Evolutionary conservation across 192 early-diverging fungal genomes (phyloP), one percentile per base, ranked within the genome.

Genomic region (Coemansia reversa): DNA sequence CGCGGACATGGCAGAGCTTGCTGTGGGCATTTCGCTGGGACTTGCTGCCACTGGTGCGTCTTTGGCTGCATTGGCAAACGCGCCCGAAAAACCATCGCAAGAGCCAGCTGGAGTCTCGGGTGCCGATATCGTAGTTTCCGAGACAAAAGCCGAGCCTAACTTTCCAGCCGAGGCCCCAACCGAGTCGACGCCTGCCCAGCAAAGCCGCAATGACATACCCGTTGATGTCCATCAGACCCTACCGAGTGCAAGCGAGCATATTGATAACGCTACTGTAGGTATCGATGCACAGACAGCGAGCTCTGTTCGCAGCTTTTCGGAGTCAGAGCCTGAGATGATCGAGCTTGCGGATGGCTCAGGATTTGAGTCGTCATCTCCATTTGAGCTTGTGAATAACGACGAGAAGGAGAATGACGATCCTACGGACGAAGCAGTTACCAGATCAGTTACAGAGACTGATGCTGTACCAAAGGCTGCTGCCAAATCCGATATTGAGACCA

Each of bases 311-410:
- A 63, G 62, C 32, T n/a, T 45, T 42, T 51, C 60, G 1, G 61
- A 32, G 19, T 62, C 67, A 18, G 67, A 69, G 19, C 67, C 60
- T 1, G 67, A 69, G 28, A 23, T 56, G 8, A 33, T 63, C 11
- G 67, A 69, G 39, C 42, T 35, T 30, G 55, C 45, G 53, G 50
- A 69, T 24, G 61, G 33, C 22, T 56, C 48, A 14, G 60, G 47
- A 51, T 49, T 28, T 24, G 62, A 64, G 53, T 69, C 67, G 22
- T 58, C 55, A 14, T 69, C 67, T 22, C 61, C 67, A 23, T 69
- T 45, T 49, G 67, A 69, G 55, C 11, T 69, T 51, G 55, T 69
- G 22, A 61, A 69, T 5, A 27, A 45, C 52, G 52, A 54, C 14
- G 23, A 24, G 11, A 29, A 18, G 23, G 25, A 52, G 23, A 27